Evolutionary conservation across 805 yeast genomes (phyloP).

Genomic region (Lipomyces kockii): DNA sequence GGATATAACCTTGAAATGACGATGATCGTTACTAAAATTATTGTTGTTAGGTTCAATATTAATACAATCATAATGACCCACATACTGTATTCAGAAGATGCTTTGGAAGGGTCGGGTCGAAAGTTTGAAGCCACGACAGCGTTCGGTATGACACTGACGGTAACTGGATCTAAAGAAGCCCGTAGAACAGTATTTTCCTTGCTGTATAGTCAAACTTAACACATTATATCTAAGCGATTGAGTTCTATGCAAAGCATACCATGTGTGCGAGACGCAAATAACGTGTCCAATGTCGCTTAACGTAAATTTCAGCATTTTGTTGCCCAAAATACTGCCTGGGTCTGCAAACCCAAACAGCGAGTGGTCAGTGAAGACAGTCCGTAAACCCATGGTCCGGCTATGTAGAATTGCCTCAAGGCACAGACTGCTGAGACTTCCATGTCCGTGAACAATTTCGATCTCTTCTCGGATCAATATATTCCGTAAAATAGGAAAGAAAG

Average conservation of each 20-base stretch:
- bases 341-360: conserved; percentile 93
- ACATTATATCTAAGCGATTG: neutral
- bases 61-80: neutral
- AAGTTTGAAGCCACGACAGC: conserved; percentile 92
- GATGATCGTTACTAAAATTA: conserved; percentile 67
- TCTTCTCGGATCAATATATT: conserved; percentile 83
- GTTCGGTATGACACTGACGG: conserved; percentile 91
- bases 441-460: conserved; percentile 92
- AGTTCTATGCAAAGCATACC: conserved; percentile 12
- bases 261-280: conserved; percentile 95
- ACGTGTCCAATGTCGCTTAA: conserved; percentile 86
- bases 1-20: conserved; percentile 90
- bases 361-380: conserved; percentile 93
- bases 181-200: conserved; percentile 93
- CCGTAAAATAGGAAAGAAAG: conserved; percentile 82
- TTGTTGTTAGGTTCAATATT: neutral
- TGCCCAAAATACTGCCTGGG: conserved; percentile 79
- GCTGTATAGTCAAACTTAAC: conserved; percentile 45
- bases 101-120: conserved; percentile 46
- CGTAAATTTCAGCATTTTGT: conserved; percentile 82
- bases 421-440: conserved; percentile 83
- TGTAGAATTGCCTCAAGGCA: conserved; percentile 93
- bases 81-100: conserved; percentile 47
- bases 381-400: conserved; percentile 88
- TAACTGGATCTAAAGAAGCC: conserved; percentile 76